phyloP scores from a whole-genome alignment of 2,329 filamentous ascomycete genomes.

The Ceratocystis eucalypticola region DNA sequence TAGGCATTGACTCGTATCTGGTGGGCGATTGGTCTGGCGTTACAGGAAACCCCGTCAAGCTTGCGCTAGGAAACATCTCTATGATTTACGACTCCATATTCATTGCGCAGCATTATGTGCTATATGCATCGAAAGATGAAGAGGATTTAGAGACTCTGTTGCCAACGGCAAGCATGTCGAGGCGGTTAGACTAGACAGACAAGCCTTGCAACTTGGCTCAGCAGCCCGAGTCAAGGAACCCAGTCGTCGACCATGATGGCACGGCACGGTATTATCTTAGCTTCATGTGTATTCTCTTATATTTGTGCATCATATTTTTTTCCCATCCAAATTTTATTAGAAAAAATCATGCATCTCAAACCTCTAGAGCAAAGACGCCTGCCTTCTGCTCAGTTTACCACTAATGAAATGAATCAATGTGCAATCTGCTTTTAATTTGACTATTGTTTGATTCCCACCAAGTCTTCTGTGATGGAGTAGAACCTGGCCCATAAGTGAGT shows the following conservation, averaged over 20 bases:
- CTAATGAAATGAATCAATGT: background rate
- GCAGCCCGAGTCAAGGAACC: background rate
- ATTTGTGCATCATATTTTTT: background rate
- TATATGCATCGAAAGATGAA: slow-evolving; percentile 39
- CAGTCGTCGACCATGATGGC: no score
- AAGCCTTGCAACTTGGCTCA: background rate
- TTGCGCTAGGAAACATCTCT: slow-evolving; percentile 71
- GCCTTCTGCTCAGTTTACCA: no score
- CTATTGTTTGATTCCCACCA: background rate
- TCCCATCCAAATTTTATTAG: background rate
- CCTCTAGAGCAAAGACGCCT: no score
- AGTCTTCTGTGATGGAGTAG: background rate
- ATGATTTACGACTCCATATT: slow-evolving; percentile 80
- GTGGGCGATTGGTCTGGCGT: slow-evolving; percentile 82
- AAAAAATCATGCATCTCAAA: background rate
- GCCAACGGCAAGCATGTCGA: slow-evolving; percentile 23
- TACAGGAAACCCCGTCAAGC: slow-evolving; percentile 82
- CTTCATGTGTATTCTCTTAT: background rate
- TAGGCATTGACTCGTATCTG: slow-evolving; percentile 71
- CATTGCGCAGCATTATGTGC: slow-evolving; percentile 72
- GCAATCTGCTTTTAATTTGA: background rate
- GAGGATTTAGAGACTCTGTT: slow-evolving; percentile 25
- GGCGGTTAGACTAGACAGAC: slow-evolving; percentile 20
- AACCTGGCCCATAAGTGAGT: background rate
- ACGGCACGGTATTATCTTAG: background rate